Conservation (phyloP, 1,139 yeast genomes). For the Zygosaccharomyces sapae region DNA sequence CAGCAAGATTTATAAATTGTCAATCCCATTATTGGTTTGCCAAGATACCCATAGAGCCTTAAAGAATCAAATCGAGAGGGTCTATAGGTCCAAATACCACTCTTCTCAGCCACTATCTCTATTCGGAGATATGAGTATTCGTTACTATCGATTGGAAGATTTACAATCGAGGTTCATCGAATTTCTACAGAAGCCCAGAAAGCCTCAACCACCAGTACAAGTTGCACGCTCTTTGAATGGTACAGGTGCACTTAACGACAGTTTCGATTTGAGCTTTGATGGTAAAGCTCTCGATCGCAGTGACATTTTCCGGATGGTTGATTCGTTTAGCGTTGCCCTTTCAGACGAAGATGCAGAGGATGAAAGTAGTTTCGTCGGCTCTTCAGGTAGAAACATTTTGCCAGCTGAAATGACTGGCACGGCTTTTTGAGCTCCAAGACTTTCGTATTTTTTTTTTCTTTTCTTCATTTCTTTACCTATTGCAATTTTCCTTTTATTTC, state of each 20-base stretch:
- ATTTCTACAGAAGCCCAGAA: slow-evolving; percentile 4
- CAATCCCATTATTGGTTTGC: slow-evolving; percentile 13
- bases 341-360: slow-evolving; percentile 28
- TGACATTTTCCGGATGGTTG: slow-evolving; percentile 40
- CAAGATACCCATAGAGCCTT: slow-evolving; percentile 11
- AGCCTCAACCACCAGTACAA: slow-evolving; percentile 5
- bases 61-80: slow-evolving; percentile 8
- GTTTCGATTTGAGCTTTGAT: slow-evolving; percentile 41
- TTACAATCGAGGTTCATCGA: slow-evolving; percentile 6
- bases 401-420: slow-evolving; percentile 20
- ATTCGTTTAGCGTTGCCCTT: slow-evolving; percentile 35
- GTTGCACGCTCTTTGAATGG: slow-evolving; percentile 8
- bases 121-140: slow-evolving; percentile 8
- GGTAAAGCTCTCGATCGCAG: slow-evolving; percentile 43
- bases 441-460: neutral
- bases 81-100: slow-evolving; percentile 8
- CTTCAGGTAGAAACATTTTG: slow-evolving; percentile 11
- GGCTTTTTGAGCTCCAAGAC: slow-evolving; percentile 6
- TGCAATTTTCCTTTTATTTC: neutral
- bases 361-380: slow-evolving; percentile 7
- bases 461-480: neutral
- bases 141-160: slow-evolving; percentile 6
- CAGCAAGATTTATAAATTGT: slow-evolving; percentile 14
- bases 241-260: slow-evolving; percentile 23
- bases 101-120: slow-evolving; percentile 8